Evolutionary conservation across 345 rosid species (phyloP), one percentile per base, ranked within the genome.

Genomic region (Camelina neglecta): DNA sequence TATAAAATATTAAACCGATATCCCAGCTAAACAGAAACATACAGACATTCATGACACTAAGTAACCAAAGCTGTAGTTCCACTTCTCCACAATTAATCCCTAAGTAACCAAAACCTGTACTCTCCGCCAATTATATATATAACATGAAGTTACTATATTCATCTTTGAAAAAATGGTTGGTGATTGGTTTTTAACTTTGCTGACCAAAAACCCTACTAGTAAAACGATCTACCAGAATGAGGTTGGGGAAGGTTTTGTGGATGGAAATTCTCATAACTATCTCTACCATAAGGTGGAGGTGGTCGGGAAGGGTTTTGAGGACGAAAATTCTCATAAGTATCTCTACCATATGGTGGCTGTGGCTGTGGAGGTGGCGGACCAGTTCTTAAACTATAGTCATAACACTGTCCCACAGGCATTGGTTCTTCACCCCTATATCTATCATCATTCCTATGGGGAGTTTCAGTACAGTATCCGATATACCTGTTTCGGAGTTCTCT

Each of bases 381-480:
- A 21, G n/a, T 5, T 60, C 62, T 61, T 26, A 13, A 8, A 48
- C 8, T 13, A 33, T 67, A 51, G 26, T 29, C 26, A 20, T 8
- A 12, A 48, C 26, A 10, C 3, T 0, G 11, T 21, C 42, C 57
- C 10, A 20, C 21, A 21, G 6, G 41, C 38, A 21, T 50, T 20
- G 36, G 56, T 41, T 49, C 68, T 51, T 60, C 56, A 53, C 58
- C 64, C 54, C 26, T 18, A 16, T 44, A 33, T 35, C 38, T 23
- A 74, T 29, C 58, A 55, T 21, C 72, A 74, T 41, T 36, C 68
- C 69, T 60, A 51, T 7, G 54, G 29, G 3, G 4, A 26, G 29
- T 26, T 26, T 26, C 29, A 45, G 15, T 45, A 45, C 78, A 8
- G 54, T 49, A 8, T 49, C 54, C 24, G 2, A 49, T 2, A 49